These are phyloP conservation scores for Phytophthora podocarpi DNA, from an alignment of 352 stramenopile genomes.

Conservation along the genomic window DNA sequence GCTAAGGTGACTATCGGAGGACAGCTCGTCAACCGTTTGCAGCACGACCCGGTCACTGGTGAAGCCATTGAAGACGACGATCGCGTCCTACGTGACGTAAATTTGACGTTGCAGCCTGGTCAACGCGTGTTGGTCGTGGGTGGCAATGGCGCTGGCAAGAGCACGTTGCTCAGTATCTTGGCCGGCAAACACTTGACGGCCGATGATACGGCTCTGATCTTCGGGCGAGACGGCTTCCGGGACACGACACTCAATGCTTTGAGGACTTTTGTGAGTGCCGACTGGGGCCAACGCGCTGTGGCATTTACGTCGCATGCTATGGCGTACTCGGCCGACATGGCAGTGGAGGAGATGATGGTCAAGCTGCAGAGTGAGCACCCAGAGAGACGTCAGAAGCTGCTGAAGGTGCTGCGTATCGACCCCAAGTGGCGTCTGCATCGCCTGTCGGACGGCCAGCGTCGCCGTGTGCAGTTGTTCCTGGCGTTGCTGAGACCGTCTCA, in stretches of 20 bases:
- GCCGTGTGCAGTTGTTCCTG: constrained; percentile 96
- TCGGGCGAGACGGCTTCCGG: constrained; percentile 94
- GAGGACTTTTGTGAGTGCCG: constrained; percentile 94
- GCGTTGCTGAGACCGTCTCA: constrained; percentile 96
- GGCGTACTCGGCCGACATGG: constrained; percentile 94
- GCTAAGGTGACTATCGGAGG: constrained; percentile 74
- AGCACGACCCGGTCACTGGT: constrained; percentile 40
- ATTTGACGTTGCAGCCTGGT: constrained; percentile 77
- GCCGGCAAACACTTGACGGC: constrained; percentile 95
- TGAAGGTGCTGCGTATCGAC: constrained; percentile 96
- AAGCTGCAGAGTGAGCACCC: constrained; percentile 94
- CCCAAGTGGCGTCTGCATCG: constrained; percentile 89
- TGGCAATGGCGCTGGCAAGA: constrained; percentile 96
- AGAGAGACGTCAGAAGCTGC: constrained; percentile 93
- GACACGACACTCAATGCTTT: constrained; percentile 95
- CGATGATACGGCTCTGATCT: constrained; percentile 77
- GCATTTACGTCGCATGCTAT: constrained; percentile 93
- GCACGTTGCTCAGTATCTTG: constrained; percentile 94
- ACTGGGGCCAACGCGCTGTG: constrained; percentile 96
- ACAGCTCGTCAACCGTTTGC: constrained; percentile 59
- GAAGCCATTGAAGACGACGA: constrained; percentile 38
- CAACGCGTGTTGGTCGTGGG: constrained; percentile 94
- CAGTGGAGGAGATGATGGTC: constrained; percentile 97
- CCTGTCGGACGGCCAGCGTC: constrained; percentile 81
- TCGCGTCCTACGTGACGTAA: constrained; percentile 89